A percentile compares a stretch with the other conserved stretches of the same genome.
Conservation (phyloP, 306 rosid genomes). For the barrel medic (Medicago truncatula) region MtrunA17r5.0-ANR NC_053048.1:46783001-46783500, state of each 20-base stretch:
- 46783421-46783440: conserved; percentile 1
- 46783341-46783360: not conserved
- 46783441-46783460: not conserved
- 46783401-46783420: not conserved
- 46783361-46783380: conserved; percentile 16
- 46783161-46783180: conserved; percentile 34
- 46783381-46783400: not conserved
- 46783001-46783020: not conserved
- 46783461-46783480: conserved; percentile 19
- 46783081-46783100: not conserved
- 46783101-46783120: not conserved
- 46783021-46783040: conserved; percentile 15
- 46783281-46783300: conserved; percentile 43
- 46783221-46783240: conserved; percentile 41
- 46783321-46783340: conserved; percentile 21
- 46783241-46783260: conserved; percentile 27
- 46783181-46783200: conserved; percentile 10
- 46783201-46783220: conserved; percentile 51
- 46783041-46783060: conserved; percentile 28
- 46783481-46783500: not conserved
- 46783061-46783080: not conserved
- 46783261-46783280: not conserved
- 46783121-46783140: conserved; percentile 12
- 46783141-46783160: conserved; percentile 31
- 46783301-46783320: conserved; percentile 18